These are phyloP conservation scores for Lactarius trivialis DNA, from an alignment of 768 basidiomycete species.

Conservation along the genomic window DNA sequence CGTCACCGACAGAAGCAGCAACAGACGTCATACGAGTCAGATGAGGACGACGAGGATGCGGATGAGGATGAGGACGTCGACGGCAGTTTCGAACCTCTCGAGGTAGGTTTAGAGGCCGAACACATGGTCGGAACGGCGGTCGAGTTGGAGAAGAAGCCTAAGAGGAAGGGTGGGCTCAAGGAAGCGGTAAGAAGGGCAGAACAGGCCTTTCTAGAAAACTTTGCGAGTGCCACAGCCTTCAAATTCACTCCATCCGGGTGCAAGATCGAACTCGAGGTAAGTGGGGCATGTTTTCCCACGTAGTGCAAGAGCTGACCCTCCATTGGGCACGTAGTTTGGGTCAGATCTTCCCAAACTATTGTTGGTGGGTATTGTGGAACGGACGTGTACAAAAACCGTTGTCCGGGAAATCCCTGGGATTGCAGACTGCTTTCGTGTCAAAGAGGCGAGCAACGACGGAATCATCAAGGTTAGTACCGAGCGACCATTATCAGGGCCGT, in stretches of 20 bases:
- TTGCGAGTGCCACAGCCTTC: constrained; percentile 68
- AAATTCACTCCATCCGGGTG: constrained; percentile 59
- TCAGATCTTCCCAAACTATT: constrained; percentile 88
- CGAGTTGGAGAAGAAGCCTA: constrained; percentile 30
- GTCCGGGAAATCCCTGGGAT: constrained; percentile 89
- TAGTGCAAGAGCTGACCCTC: background rate
- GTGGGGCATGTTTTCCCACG: constrained; percentile 24
- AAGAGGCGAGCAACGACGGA: constrained; percentile 51
- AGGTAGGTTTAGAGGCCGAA: constrained; percentile 55
- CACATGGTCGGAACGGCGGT: constrained; percentile 37
- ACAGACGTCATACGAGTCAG: constrained; percentile 70
- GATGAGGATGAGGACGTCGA: constrained; percentile 53
- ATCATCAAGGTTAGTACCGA: constrained; percentile 40
- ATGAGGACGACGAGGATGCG: constrained; percentile 56
- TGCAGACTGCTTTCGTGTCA: constrained; percentile 74
- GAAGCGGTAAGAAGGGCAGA: constrained; percentile 40
- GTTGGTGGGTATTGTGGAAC: constrained; percentile 88
- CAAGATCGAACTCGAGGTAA: constrained; percentile 78
- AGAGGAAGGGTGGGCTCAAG: constrained; percentile 30
- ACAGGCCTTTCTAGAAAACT: constrained; percentile 47
- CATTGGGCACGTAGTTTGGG: constrained; percentile 55
- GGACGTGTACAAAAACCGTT: constrained; percentile 75
- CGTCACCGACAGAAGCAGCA: constrained; percentile 64
- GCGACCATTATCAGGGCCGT: background rate
- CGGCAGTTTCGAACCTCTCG: constrained; percentile 44